These are phyloP conservation scores for Septoria petroselini DNA, from an alignment of 2,329 filamentous ascomycete species.

Conservation along the genomic window DNA sequence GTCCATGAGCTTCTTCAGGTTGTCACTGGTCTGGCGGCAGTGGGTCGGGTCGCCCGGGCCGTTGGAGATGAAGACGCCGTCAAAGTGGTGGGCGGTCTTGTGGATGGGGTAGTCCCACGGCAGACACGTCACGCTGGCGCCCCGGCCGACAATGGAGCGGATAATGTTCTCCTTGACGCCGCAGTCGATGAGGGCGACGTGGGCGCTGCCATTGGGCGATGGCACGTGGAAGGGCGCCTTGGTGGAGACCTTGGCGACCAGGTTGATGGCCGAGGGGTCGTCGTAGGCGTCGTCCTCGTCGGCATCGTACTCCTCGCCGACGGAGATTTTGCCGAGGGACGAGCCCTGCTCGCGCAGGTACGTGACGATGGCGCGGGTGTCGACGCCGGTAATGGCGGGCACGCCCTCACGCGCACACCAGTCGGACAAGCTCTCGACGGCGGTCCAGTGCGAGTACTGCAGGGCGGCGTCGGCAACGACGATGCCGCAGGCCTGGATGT, in stretches of 20 bases:
- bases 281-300: slow-evolving; percentile 96
- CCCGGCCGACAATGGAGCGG: slow-evolving; percentile 85
- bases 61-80: slow-evolving; percentile 98
- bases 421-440: slow-evolving; percentile 84
- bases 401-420: slow-evolving; percentile 98
- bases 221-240: slow-evolving; percentile 96
- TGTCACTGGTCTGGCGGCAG: slow-evolving; percentile 90
- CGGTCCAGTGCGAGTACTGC: slow-evolving; percentile 98
- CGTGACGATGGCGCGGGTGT: slow-evolving; percentile 95
- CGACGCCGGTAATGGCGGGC: slow-evolving; percentile 92
- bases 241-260: slow-evolving; percentile 93
- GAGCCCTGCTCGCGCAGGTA: slow-evolving; percentile 94
- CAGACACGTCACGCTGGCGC: slow-evolving; percentile 89
- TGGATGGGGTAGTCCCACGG: slow-evolving; percentile 97
- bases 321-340: slow-evolving; percentile 87
- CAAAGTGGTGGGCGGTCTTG: slow-evolving; percentile 96
- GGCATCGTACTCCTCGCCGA: slow-evolving; percentile 96
- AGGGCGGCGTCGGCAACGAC: slow-evolving; percentile 92
- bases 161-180: slow-evolving; percentile 99
- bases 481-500: slow-evolving; percentile 93
- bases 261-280: slow-evolving; percentile 93
- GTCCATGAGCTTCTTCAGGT: slow-evolving; percentile 86
- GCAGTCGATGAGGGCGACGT: slow-evolving; percentile 94
- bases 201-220: slow-evolving; percentile 75
- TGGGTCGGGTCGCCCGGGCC: slow-evolving; percentile 97